Base-by-base conservation (phyloP, 2,329 filamentous ascomycete genomes). In the Trichoderma asperellum region DNA sequence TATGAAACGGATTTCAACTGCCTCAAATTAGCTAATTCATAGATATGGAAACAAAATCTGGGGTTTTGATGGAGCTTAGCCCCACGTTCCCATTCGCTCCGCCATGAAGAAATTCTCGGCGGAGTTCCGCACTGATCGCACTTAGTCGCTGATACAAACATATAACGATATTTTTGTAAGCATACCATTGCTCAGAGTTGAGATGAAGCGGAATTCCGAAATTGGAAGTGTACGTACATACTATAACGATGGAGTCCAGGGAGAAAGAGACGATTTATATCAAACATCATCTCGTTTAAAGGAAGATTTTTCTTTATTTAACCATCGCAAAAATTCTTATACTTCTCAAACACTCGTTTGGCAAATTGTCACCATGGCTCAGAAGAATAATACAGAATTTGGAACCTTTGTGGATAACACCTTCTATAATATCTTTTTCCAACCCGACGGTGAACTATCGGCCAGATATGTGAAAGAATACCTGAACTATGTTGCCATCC, bases 121-220 rank as follows among this genome's bases (percentile, higher is more conserved):
- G 60, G 60, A 63, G 18, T 53, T 63, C 60, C 60, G 60, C 60
- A 35, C 21, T 49, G 14, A 18, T 32, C n/a, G 29, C 32, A 32
- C 4, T 11, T 21, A 8, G 12, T 53, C 47, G 5, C n/a, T 24
- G 10, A 5, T 21, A 8, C 16, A 21, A n/a, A 47, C 4, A 12
- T 34, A 21, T 6, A 8, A 11, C 7, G 16, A 2, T 43, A 14
- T 2, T 35, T 24, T 34, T 12, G 60, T 62, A 47, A 52, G 60
- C 60, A 12, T 14, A 32, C 5, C n/a, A 10, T 18, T 2, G 4
- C 14, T 49, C 14, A 24, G 14, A 34, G 40, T 4, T 21, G 3
- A 5, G 10, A 5, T 6, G 21, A 34, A 47, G 43, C 29, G 59
- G 43, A 62, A 61, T 10, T 61, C 59, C 59, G 59, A 34, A 14